phyloP scores from a whole-genome alignment of 176 grass and related monocot genomes.

The Musa itinerans region DNA sequence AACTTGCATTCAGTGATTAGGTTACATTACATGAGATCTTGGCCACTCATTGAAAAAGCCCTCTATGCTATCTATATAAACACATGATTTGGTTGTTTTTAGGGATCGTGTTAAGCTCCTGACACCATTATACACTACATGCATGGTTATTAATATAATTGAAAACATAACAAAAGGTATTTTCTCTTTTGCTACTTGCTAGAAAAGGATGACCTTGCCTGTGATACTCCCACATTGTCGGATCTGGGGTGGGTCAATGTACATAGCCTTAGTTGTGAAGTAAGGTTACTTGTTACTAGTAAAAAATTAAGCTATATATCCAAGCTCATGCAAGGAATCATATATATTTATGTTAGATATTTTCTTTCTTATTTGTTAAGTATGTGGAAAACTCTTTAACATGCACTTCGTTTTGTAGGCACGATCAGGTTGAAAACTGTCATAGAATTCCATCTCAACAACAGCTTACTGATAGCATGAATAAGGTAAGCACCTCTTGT shows the following conservation, averaged over 20 bases:
- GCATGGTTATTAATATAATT: too few species aligned
- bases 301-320: background rate
- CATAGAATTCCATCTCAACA: constrained; percentile 13
- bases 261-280: background rate
- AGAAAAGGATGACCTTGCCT: background rate
- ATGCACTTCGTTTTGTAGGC: constrained; percentile 35
- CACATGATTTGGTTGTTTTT: too few species aligned
- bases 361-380: background rate
- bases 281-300: background rate
- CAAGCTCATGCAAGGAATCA: background rate
- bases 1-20: too few species aligned
- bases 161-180: background rate
- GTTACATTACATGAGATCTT: too few species aligned
- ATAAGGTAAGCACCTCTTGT: constrained; percentile 39
- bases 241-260: background rate
- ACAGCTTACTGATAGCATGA: constrained; percentile 27
- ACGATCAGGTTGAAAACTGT: constrained; percentile 31
- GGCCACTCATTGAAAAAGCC: too few species aligned
- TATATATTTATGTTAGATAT: background rate
- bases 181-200: background rate
- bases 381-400: background rate
- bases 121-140: too few species aligned
- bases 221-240: too few species aligned
- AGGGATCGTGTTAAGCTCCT: too few species aligned
- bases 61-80: too few species aligned